Percentiles rank a stretch among this genome's conserved stretches.
phyloP scores from a whole-genome alignment of 495 filamentous ascomycete genomes.

The Acidiella bohemica region DNA sequence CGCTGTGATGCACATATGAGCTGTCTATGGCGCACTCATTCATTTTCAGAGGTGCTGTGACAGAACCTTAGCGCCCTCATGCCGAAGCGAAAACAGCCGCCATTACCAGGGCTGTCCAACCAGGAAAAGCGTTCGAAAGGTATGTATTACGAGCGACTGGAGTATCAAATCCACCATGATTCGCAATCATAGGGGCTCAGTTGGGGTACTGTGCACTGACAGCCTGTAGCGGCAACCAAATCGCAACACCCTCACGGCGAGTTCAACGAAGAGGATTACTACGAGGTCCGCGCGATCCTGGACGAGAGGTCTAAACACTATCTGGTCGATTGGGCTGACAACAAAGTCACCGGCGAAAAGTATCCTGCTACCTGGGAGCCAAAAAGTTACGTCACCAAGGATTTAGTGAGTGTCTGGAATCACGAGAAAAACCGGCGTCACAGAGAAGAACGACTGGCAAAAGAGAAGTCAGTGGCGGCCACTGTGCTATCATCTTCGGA shows the following conservation, averaged over 20 bases:
- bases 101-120: neutral
- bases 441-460: too few relatives aligned
- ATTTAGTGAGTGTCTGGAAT: too few relatives aligned
- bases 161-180: too few relatives aligned
- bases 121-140: constrained; percentile 6
- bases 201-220: too few relatives aligned
- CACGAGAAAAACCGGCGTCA: constrained; percentile 4
- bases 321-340: constrained; percentile 21
- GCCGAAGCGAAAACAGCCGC: constrained; percentile 16
- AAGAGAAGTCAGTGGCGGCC: too few relatives aligned
- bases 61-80: too few relatives aligned
- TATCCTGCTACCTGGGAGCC: constrained; percentile 22
- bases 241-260: constrained; percentile 14
- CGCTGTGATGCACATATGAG: too few relatives aligned
- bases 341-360: constrained; percentile 14
- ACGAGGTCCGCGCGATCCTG: constrained; percentile 13
- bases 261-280: constrained; percentile 6
- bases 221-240: too few relatives aligned
- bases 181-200: too few relatives aligned
- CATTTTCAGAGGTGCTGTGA: too few relatives aligned
- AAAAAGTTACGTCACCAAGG: constrained; percentile 14
- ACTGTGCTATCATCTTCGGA: neutral
- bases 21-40: too few relatives aligned
- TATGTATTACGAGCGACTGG: constrained; percentile 2
- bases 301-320: constrained; percentile 14